These are phyloP conservation scores for Cucurbita pepo DNA, from an alignment of 306 rosid genomes.

Conservation along the genomic window DNA sequence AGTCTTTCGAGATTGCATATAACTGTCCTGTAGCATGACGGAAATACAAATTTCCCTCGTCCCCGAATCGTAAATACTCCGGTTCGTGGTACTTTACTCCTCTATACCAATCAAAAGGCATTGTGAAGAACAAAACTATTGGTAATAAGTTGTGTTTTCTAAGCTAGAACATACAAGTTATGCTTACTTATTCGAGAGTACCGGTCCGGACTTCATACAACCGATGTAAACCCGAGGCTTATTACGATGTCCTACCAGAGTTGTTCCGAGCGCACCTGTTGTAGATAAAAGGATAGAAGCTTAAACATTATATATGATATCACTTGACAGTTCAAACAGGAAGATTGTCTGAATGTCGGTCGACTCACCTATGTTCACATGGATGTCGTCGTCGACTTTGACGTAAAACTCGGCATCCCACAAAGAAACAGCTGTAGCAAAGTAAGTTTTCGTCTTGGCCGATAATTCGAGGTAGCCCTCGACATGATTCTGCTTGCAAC, in stretches of 20 bases:
- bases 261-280: conserved; percentile 55
- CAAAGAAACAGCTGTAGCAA: conserved; percentile 56
- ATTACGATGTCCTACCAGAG: conserved; percentile 34
- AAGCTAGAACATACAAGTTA: background rate
- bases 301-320: no score
- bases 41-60: conserved; percentile 71
- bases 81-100: conserved; percentile 91
- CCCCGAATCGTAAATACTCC: conserved; percentile 85
- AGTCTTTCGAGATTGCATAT: conserved; percentile 69
- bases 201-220: conserved; percentile 97
- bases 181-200: conserved; percentile 69
- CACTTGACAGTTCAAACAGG: no score
- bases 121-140: conserved; percentile 5
- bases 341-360: no score
- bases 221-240: conserved; percentile 73
- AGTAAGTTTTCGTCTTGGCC: conserved; percentile 60
- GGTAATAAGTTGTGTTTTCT: background rate
- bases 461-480: conserved; percentile 73
- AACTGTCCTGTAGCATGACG: conserved; percentile 92
- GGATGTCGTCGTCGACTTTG: conserved; percentile 90
- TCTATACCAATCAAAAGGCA: conserved; percentile 23
- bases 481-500: conserved; percentile 37
- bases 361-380: conserved; percentile 68
- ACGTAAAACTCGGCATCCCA: conserved; percentile 81
- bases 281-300: background rate